A percentile compares a stretch with the other conserved stretches of the same genome.
Evolutionary conservation across 1,284 basidiomycete species (phyloP).

Genomic region (Marasmius sp.): DNA sequence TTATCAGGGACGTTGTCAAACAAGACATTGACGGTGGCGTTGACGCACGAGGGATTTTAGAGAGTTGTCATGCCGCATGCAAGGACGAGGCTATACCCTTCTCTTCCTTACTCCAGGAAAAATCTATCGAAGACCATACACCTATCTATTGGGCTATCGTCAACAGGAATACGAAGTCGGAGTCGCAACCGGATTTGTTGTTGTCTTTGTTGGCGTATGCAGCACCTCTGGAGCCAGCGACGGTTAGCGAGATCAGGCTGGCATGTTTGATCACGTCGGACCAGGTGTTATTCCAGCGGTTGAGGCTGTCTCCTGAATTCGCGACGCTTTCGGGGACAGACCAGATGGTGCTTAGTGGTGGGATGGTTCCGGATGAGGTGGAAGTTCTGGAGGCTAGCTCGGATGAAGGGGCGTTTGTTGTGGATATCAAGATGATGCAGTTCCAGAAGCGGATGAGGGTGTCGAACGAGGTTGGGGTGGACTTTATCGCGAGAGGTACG

Average conservation of each 20-base stretch:
- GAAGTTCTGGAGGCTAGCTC: conserved; percentile 46
- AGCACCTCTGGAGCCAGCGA: conserved; percentile 47
- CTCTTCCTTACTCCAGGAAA: conserved; percentile 55
- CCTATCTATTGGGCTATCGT: conserved; percentile 73
- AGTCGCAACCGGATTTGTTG: conserved; percentile 45
- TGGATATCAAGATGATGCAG: conserved; percentile 49
- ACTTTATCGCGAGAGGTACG: conserved; percentile 72
- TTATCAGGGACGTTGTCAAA: conserved; percentile 47
- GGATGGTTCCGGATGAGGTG: conserved; percentile 51
- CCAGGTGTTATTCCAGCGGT: conserved; percentile 60
- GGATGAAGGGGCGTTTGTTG: conserved; percentile 55
- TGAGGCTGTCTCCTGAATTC: conserved; percentile 50
- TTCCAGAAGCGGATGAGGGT: conserved; percentile 76
- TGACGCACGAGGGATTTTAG: conserved; percentile 35
- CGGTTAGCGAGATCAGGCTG: conserved; percentile 56
- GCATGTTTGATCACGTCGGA: conserved; percentile 66
- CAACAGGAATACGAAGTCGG: conserved; percentile 42
- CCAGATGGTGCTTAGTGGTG: conserved; percentile 55
- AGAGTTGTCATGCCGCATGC: conserved; percentile 48
- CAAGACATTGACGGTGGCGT: conserved; percentile 17
- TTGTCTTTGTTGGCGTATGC: conserved; percentile 53
- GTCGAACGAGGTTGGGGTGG: conserved; percentile 48
- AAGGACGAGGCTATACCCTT: conserved; percentile 37
- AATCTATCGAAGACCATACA: conserved; percentile 60
- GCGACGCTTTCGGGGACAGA: conserved; percentile 52